Percentiles rank a stretch among this genome's conserved stretches.
These are phyloP conservation scores for Crassisporium funariophilum DNA, from an alignment of 768 basidiomycete species.

Conservation along the genomic window DNA sequence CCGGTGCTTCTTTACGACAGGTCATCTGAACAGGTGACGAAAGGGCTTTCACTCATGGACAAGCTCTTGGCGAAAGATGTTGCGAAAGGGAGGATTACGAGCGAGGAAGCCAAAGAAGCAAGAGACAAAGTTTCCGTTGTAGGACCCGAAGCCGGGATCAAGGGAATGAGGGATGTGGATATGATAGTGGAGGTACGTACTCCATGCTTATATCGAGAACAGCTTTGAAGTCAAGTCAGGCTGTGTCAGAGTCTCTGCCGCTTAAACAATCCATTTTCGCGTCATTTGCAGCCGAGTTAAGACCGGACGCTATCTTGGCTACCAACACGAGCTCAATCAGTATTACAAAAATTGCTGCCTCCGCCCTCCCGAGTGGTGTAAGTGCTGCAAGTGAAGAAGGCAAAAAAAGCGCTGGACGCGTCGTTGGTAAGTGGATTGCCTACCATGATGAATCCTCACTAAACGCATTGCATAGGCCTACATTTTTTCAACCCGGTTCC, in stretches of 20 bases:
- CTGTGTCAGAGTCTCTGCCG: slow-evolving; percentile 81
- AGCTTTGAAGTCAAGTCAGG: slow-evolving; percentile 43
- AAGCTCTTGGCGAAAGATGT: slow-evolving; percentile 89
- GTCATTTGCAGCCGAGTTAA: slow-evolving; percentile 64
- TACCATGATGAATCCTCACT: not conserved
- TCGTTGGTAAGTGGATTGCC: slow-evolving; percentile 59
- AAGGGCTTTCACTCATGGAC: slow-evolving; percentile 75
- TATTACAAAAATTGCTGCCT: slow-evolving; percentile 89
- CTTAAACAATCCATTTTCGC: slow-evolving; percentile 82
- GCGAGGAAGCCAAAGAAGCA: slow-evolving; percentile 73
- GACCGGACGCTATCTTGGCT: slow-evolving; percentile 79
- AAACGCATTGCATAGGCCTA: slow-evolving; percentile 49
- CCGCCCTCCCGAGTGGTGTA: slow-evolving; percentile 63
- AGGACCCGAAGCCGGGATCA: slow-evolving; percentile 47
- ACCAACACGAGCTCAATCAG: slow-evolving; percentile 95
- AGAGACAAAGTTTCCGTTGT: slow-evolving; percentile 65
- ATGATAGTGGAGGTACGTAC: slow-evolving; percentile 81
- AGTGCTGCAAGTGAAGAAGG: slow-evolving; percentile 65
- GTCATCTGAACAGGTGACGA: slow-evolving; percentile 70
- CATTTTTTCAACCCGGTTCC: slow-evolving; percentile 98
- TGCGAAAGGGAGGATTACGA: slow-evolving; percentile 72
- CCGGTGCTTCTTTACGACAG: slow-evolving; percentile 86
- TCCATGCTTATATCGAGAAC: not conserved
- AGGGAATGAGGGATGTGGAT: slow-evolving; percentile 75
- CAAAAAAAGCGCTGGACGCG: slow-evolving; percentile 65